These are phyloP conservation scores for Russula lepida DNA, from an alignment of 768 basidiomycete species.

Conservation along the genomic window DNA sequence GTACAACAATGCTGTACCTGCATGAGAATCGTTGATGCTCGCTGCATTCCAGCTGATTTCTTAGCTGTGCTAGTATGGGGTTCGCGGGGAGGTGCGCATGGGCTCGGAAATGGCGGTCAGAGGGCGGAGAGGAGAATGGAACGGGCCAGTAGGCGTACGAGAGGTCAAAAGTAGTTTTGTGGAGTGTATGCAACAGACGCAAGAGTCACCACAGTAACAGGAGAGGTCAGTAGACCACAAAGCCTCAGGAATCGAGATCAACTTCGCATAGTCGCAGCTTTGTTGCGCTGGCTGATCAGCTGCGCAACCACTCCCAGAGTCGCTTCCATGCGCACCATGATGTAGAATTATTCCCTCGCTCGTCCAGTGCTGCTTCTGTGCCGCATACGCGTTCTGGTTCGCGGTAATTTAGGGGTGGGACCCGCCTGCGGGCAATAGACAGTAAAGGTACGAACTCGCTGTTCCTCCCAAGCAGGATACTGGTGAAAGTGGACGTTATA, in stretches of 20 bases:
- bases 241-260: not conserved
- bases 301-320: not conserved
- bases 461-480: too few species aligned
- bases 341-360: too few species aligned
- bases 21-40: not conserved
- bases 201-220: not conserved
- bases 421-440: too few species aligned
- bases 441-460: too few species aligned
- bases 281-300: not conserved
- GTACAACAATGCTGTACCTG: slow-evolving; percentile 30
- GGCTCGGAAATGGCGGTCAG: not conserved
- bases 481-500: too few species aligned
- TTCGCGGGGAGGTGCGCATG: not conserved
- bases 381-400: not conserved
- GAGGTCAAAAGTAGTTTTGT: not conserved
- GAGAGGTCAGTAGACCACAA: not conserved
- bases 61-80: slow-evolving; percentile 44
- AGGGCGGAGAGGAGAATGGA: not conserved
- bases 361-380: not conserved
- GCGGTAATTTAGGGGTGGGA: not conserved
- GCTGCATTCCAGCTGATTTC: slow-evolving; percentile 41
- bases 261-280: not conserved
- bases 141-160: not conserved
- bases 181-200: not conserved
- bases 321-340: not conserved